Conservation (phyloP, 2,329 filamentous ascomycete species). For the Aureobasidium lini region DNA sequence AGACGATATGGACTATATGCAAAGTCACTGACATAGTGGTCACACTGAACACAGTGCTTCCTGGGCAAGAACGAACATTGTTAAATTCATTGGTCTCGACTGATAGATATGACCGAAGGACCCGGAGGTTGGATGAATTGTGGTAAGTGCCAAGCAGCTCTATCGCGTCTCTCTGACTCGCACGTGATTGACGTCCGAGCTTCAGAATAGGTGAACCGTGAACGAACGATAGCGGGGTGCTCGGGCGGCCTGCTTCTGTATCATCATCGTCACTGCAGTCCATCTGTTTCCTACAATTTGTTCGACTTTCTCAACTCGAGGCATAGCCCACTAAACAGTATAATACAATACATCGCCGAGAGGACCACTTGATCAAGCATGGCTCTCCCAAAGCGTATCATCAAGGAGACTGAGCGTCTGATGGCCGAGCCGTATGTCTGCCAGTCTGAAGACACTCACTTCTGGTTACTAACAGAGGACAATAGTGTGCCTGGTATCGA, state of each 20-base stretch:
- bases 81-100: neutral
- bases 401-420: conserved; percentile 96
- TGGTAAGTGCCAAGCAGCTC: neutral
- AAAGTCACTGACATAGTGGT: neutral
- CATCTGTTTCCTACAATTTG: neutral
- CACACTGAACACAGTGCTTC: neutral
- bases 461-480: neutral
- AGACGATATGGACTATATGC: neutral
- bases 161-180: neutral
- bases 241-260: neutral
- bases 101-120: neutral
- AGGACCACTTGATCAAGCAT: conserved; percentile 23
- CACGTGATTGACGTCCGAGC: conserved; percentile 1
- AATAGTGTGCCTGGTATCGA: conserved; percentile 88
- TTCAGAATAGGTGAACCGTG: neutral
- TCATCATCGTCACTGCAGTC: conserved; percentile 2
- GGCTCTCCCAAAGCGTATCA: conserved; percentile 90
- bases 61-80: neutral
- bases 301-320: neutral
- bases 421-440: conserved; percentile 83
- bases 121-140: neutral
- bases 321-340: neutral
- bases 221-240: neutral
- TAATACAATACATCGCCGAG: neutral
- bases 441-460: neutral